These are phyloP conservation scores for Rosellinia necatrix DNA, from an alignment of 2,329 filamentous ascomycete genomes.

Conservation along the genomic window DNA sequence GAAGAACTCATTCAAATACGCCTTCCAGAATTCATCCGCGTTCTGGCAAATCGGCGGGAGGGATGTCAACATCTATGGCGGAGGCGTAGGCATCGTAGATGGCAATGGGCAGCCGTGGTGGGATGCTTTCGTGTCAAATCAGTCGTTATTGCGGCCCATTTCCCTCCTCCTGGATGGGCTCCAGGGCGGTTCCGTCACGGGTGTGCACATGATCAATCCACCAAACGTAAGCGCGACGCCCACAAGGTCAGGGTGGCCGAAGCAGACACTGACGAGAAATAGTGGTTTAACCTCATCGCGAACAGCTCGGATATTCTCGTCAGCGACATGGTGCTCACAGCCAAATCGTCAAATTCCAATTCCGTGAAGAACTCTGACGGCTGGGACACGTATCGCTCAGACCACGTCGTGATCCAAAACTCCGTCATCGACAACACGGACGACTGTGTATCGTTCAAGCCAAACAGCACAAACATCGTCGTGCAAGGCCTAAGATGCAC, in stretches of 20 bases:
- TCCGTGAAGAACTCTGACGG: slow-evolving; percentile 66
- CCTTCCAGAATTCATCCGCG: slow-evolving; percentile 66
- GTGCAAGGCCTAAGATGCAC: slow-evolving; percentile 71
- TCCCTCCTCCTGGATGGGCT: slow-evolving; percentile 27
- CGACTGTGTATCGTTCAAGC: slow-evolving; percentile 76
- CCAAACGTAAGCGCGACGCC: slow-evolving; percentile 24
- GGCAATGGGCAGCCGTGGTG: slow-evolving; percentile 71
- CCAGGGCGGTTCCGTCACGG: slow-evolving; percentile 25
- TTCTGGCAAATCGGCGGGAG: slow-evolving; percentile 53
- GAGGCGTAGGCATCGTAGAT: slow-evolving; percentile 50
- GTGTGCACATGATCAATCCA: slow-evolving; percentile 27
- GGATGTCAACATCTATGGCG: slow-evolving; percentile 68
- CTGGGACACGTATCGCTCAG: slow-evolving; percentile 66
- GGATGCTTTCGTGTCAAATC: slow-evolving; percentile 57
- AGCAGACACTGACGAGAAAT: slow-evolving; percentile 22
- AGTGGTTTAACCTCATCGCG: slow-evolving; percentile 69
- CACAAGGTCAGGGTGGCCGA: not conserved
- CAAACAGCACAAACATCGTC: slow-evolving; percentile 70
- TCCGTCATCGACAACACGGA: slow-evolving; percentile 68
- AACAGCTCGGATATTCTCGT: slow-evolving; percentile 69
- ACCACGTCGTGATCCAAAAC: slow-evolving; percentile 68
- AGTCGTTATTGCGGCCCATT: slow-evolving; percentile 26
- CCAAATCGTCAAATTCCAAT: slow-evolving; percentile 51
- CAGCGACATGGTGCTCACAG: slow-evolving; percentile 64
- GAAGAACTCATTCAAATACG: slow-evolving; percentile 64